Percentiles rank a stretch among this genome's conserved stretches.
These are phyloP conservation scores for Nyctanthes arbortristis DNA, from an alignment of 257 asterid genomes.

Conservation along the genomic window DNA sequence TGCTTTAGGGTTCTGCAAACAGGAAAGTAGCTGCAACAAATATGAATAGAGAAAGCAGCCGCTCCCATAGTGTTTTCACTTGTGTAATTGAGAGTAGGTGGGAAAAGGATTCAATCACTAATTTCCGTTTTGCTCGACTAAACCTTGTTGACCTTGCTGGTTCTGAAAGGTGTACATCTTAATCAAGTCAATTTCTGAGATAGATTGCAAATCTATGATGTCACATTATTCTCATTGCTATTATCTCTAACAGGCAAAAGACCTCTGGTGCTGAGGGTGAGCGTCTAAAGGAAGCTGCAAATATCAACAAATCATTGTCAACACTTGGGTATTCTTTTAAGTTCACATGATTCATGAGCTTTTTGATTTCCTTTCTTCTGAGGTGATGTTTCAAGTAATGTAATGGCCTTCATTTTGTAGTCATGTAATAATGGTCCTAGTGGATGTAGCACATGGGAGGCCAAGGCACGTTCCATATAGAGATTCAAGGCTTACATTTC, in stretches of 20 bases:
- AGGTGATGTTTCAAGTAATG: slow-evolving; percentile 19
- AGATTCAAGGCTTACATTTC: slow-evolving; percentile 93
- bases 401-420: slow-evolving; percentile 41
- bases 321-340: slow-evolving; percentile 70
- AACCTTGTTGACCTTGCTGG: slow-evolving; percentile 99
- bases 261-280: slow-evolving; percentile 99
- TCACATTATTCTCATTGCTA: slow-evolving; percentile 13
- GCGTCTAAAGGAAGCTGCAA: slow-evolving; percentile 95
- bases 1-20: slow-evolving; percentile 76
- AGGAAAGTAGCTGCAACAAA: slow-evolving; percentile 95
- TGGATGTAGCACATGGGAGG: slow-evolving; percentile 90
- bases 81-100: slow-evolving; percentile 96
- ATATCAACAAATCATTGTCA: slow-evolving; percentile 84
- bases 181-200: slow-evolving; percentile 12
- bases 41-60: slow-evolving; percentile 99
- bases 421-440: slow-evolving; percentile 96
- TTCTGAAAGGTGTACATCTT: slow-evolving; percentile 72
- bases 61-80: slow-evolving; percentile 95
- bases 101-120: slow-evolving; percentile 87
- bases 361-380: slow-evolving; percentile 2
- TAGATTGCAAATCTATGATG: not conserved
- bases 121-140: slow-evolving; percentile 89
- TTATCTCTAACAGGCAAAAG: slow-evolving; percentile 68
- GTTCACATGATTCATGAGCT: slow-evolving; percentile 13
- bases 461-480: slow-evolving; percentile 90